Base-by-base conservation (phyloP, 2,329 filamentous ascomycete species). In the Pyrenophora tritici-repentis region DNA sequence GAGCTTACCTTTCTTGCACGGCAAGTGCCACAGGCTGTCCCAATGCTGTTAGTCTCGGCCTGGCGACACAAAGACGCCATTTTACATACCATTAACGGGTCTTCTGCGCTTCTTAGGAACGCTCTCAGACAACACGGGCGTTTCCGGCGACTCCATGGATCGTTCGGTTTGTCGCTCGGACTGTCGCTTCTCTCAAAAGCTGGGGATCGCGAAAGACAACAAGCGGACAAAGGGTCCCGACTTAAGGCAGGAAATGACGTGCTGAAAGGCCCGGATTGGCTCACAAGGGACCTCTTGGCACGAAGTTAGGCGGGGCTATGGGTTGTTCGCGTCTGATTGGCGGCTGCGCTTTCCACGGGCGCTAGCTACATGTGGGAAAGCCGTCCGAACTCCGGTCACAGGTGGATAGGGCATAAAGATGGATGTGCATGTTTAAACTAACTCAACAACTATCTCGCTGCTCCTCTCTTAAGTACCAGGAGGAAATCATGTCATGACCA, bases 91-190 rank as follows among this genome's bases (percentile, higher is more conserved):
- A 48, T 67, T 67, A n/a, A 65, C 47, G 36, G 63, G 61, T 42
- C 64, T 60, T 50, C 55, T 63, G 35, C 64, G 61, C 54, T 58
- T 63, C 58, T 62, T 62, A 54, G 51, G 35, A 47, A 44, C 47
- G 37, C 45, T 36, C 39, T 56, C 59, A 42, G 50, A 24, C 36
- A 42, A 40, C 24, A 24, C 56, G 55, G 48, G 43, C 7, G 26
- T 53, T 38, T 53, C 45, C 49, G 53, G 49, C 33, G 53, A 53
- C 34, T 53, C 49, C 53, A 56, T 56, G 16, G 35, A 33, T 36
- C 14, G 20, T 50, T 56, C 53, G 53, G 53, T 26, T 51, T 45
- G 49, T 56, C 53, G 53, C 44, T 51, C 53, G 53, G 53, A 29
- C 33, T 53, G 36, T 56, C 53, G 53, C 53, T 44, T 53, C 29